phyloP scores from a whole-genome alignment of 805 yeast species.

The Kazachstania psychrophila region DNA sequence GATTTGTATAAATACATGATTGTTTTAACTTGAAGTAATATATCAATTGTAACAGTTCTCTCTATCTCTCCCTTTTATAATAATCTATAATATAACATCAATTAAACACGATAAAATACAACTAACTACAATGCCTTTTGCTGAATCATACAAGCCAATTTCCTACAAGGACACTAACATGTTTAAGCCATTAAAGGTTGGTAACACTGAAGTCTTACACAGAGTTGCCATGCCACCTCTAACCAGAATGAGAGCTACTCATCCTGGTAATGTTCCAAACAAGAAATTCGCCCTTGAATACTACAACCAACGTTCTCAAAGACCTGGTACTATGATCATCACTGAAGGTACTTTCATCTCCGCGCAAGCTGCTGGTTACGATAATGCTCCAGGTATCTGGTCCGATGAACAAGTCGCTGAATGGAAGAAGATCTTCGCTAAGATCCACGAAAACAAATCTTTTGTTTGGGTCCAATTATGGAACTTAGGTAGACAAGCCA shows the following conservation, averaged over 20 bases:
- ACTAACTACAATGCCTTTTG: constrained; percentile 11
- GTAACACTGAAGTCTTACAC: constrained; percentile 28
- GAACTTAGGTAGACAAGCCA: constrained; percentile 37
- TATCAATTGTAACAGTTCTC: not conserved
- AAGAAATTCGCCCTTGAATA: constrained; percentile 37
- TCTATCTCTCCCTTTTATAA: not conserved
- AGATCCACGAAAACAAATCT: constrained; percentile 42
- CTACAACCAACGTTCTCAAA: constrained; percentile 44
- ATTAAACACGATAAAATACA: not conserved
- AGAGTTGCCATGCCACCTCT: constrained; percentile 36
- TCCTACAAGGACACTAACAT: constrained; percentile 10
- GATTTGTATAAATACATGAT: not conserved
- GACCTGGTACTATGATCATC: constrained; percentile 51
- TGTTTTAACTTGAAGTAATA: no score
- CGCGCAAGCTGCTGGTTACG: constrained; percentile 32
- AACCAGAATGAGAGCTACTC: constrained; percentile 33
- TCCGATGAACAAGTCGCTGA: constrained; percentile 36
- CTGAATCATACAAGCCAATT: constrained; percentile 13
- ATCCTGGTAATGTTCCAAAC: constrained; percentile 33
- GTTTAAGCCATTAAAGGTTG: constrained; percentile 31
- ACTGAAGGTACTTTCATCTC: constrained; percentile 49
- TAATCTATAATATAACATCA: not conserved
- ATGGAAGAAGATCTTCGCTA: constrained; percentile 41
- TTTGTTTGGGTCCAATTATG: constrained; percentile 42
- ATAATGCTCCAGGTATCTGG: constrained; percentile 41